Evolutionary conservation across 345 rosid species (phyloP), one percentile per base, ranked within the genome.

Genomic region (Pseudoturritis turrita): DNA sequence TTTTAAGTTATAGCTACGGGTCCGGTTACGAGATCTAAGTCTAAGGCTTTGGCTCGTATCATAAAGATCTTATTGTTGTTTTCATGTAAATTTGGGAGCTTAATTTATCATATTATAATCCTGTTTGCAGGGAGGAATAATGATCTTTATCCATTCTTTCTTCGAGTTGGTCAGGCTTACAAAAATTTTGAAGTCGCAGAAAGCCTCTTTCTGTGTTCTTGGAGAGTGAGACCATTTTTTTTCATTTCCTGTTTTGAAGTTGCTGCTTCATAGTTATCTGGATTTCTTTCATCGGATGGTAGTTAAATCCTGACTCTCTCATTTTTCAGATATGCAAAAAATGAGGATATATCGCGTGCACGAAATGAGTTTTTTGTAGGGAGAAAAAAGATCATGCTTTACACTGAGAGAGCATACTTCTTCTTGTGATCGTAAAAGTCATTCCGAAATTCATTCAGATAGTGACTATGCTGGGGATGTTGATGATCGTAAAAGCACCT

Each of bases 391-490:
- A 88, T 91, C 70, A 84, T 95, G 88, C 89, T 95, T 50, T 95
- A 89, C 84, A 95, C 94, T 0, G 92, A 91, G 83, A 88, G 99
- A 82, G 75, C 81, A 22, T 96, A 89, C 78, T 95, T 95, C 74
- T 88, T n/a, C n/a, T n/a, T n/a, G n/a, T n/a, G n/a, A n/a, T n/a
- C n/a, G n/a, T n/a, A n/a, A n/a, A n/a, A n/a, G n/a, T n/a, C n/a
- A n/a, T n/a, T n/a, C n/a, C n/a, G n/a, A n/a, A n/a, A n/a, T n/a
- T n/a, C n/a, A n/a, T n/a, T n/a, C n/a, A n/a, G n/a, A n/a, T n/a
- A n/a, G n/a, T n/a, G n/a, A n/a, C n/a, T n/a, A n/a, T n/a, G n/a
- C n/a, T n/a, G n/a, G n/a, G n/a, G n/a, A n/a, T n/a, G n/a, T n/a
- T n/a, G n/a, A n/a, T n/a, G n/a, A n/a, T n/a, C n/a, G n/a, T n/a